Conservation (phyloP, 371 early-diverging fungal genomes). For the Zopfochytrium polystomum region DNA sequence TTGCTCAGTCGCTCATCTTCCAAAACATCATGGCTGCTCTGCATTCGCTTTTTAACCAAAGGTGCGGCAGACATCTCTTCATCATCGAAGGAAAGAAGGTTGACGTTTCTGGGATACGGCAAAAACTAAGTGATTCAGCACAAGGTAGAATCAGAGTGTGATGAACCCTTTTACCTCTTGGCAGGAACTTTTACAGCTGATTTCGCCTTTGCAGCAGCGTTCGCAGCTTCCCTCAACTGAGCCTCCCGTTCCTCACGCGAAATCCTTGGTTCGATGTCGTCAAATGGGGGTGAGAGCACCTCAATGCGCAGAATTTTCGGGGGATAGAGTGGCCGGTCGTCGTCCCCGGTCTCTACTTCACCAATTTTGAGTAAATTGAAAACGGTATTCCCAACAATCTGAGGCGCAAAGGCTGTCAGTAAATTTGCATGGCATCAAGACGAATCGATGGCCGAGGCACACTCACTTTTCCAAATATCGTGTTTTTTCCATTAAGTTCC, state of each 20-base stretch:
- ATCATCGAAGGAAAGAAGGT: slow-evolving; percentile 85
- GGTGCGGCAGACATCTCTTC: slow-evolving; percentile 62
- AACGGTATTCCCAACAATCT: slow-evolving; percentile 87
- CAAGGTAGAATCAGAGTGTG: not conserved
- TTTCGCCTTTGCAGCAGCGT: not conserved
- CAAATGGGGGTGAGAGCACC: slow-evolving; percentile 84
- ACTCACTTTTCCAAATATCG: slow-evolving; percentile 85
- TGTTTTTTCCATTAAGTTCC: slow-evolving; percentile 82
- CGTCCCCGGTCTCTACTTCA: slow-evolving; percentile 70
- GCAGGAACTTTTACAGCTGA: slow-evolving; percentile 1
- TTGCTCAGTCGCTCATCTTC: slow-evolving; percentile 53
- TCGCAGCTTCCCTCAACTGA: slow-evolving; percentile 1
- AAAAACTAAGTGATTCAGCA: slow-evolving; percentile 5
- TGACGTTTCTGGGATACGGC: slow-evolving; percentile 63
- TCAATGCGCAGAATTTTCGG: slow-evolving; percentile 63
- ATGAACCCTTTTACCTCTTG: too few relatives aligned
- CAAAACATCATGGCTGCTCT: slow-evolving; percentile 79
- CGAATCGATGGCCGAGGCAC: not conserved
- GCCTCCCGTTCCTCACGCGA: slow-evolving; percentile 56
- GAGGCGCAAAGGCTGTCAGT: not conserved
- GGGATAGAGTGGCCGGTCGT: slow-evolving; percentile 81
- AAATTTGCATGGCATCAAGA: not conserved
- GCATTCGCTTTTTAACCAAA: slow-evolving; percentile 44
- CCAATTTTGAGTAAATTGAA: slow-evolving; percentile 87
- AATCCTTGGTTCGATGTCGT: slow-evolving; percentile 85